Percentiles rank a stretch among this genome's conserved stretches.
phyloP scores from a whole-genome alignment of 176 grass and related monocot species.

The Zoysia pacifica region DNA sequence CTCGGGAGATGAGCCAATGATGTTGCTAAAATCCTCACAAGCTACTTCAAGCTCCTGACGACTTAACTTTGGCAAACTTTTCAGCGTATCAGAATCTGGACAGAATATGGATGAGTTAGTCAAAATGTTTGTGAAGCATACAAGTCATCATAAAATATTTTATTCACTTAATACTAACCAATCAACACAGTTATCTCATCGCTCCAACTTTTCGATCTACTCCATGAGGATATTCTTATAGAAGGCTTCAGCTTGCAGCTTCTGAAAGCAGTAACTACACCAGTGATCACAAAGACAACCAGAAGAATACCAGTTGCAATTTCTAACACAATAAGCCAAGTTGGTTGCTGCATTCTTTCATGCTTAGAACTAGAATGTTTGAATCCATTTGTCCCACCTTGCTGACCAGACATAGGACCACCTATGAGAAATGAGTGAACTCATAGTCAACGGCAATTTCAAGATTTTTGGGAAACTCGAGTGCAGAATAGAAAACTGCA shows the following conservation, averaged over 20 bases:
- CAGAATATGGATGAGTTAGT: slow-evolving; percentile 10
- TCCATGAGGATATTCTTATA: slow-evolving; percentile 71
- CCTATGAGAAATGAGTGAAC: slow-evolving; percentile 43
- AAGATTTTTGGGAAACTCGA: slow-evolving; percentile 4
- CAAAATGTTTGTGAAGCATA: slow-evolving; percentile 3
- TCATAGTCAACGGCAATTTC: slow-evolving; percentile 18
- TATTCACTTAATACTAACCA: slow-evolving; percentile 47
- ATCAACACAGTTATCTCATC: slow-evolving; percentile 73
- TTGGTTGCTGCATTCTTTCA: slow-evolving; percentile 57
- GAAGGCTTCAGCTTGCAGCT: slow-evolving; percentile 67
- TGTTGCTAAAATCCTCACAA: slow-evolving; percentile 99
- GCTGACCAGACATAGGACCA: slow-evolving; percentile 51
- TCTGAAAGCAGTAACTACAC: slow-evolving; percentile 66
- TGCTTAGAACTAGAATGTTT: slow-evolving; percentile 54
- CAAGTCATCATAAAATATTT: background rate
- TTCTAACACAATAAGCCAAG: slow-evolving; percentile 92
- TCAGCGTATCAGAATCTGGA: slow-evolving; percentile 84
- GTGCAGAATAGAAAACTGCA: background rate
- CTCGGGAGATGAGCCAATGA: slow-evolving; percentile 80
- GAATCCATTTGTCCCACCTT: slow-evolving; percentile 36
- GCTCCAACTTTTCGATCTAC: slow-evolving; percentile 63
- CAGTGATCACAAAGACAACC: slow-evolving; percentile 67
- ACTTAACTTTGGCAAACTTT: slow-evolving; percentile 68
- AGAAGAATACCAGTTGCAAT: slow-evolving; percentile 82
- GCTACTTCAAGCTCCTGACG: slow-evolving; percentile 89